phyloP scores from a whole-genome alignment of 139 green algal species.

The Haematococcus lacustris region DNA sequence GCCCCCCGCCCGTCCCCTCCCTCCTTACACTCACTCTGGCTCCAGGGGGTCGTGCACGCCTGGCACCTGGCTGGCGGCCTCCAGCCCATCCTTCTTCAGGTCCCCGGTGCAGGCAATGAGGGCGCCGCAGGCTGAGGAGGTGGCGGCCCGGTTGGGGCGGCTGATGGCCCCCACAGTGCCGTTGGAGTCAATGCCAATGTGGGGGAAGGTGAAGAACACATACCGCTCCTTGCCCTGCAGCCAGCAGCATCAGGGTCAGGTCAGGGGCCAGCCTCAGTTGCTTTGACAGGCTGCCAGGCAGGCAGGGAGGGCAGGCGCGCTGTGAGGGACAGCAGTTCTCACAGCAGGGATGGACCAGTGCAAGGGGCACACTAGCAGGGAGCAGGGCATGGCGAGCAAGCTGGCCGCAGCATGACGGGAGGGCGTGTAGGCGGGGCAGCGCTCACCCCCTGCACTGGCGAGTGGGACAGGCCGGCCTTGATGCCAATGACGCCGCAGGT shows the following conservation, averaged over 20 bases:
- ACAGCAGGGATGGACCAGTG: neutral
- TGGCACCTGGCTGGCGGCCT: slow-evolving; percentile 33
- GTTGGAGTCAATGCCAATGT: slow-evolving; percentile 70
- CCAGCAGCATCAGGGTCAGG: too few species aligned
- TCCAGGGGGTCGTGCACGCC: slow-evolving; percentile 72
- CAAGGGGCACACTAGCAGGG: neutral
- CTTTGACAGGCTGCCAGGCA: slow-evolving; percentile 12
- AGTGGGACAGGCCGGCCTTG: slow-evolving; percentile 48
- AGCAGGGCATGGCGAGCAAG: neutral
- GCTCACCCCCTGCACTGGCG: slow-evolving; percentile 31
- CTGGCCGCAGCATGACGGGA: neutral
- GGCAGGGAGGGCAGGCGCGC: slow-evolving; percentile 39
- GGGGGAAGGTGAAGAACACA: slow-evolving; percentile 84
- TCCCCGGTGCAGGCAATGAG: slow-evolving; percentile 21
- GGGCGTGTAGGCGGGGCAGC: neutral
- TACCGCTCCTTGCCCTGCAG: slow-evolving; percentile 59
- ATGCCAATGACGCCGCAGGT: slow-evolving; percentile 77
- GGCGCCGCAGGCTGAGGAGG: slow-evolving; percentile 28
- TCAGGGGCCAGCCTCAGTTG: too few species aligned
- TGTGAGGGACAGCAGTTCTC: neutral
- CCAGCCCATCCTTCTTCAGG: slow-evolving; percentile 41
- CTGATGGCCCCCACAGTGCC: slow-evolving; percentile 58
- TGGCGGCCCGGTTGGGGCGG: slow-evolving; percentile 35
- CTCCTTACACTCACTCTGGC: too few species aligned
- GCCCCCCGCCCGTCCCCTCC: too few species aligned